A percentile compares a stretch with the other conserved stretches of the same genome.
phyloP scores from a whole-genome alignment of 495 filamentous ascomycete species.

The Tirmania nivea region DNA sequence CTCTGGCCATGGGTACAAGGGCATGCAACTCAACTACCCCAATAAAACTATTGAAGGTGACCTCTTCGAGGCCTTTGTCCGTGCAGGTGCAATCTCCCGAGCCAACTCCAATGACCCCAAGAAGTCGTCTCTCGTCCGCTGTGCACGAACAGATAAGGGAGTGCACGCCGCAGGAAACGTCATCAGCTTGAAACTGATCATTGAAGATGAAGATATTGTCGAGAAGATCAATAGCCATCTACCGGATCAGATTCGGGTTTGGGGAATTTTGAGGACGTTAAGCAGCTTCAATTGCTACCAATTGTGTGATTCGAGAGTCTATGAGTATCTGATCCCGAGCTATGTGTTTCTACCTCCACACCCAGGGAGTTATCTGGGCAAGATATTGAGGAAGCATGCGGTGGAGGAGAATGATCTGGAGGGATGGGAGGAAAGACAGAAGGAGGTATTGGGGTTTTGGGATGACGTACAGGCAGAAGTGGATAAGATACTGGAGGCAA shows the following conservation, averaged over 20 bases:
- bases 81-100: conserved; percentile 79
- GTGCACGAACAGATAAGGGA: conserved; percentile 90
- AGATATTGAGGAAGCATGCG: conserved; percentile 48
- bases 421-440: conserved; percentile 41
- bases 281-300: conserved; percentile 81
- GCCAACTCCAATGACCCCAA: conserved; percentile 91
- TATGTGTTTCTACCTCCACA: conserved; percentile 83
- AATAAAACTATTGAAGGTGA: conserved; percentile 96
- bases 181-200: conserved; percentile 83
- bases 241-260: conserved; percentile 72
- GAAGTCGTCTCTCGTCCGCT: conserved; percentile 83
- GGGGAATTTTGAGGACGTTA: conserved; percentile 70
- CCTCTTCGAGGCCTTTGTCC: conserved; percentile 72
- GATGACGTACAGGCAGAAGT: conserved; percentile 49
- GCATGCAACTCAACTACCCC: conserved; percentile 62
- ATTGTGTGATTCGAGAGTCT: conserved; percentile 77
- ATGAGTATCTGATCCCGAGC: conserved; percentile 88
- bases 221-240: conserved; percentile 74
- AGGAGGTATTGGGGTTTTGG: conserved; percentile 66
- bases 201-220: conserved; percentile 72
- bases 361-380: conserved; percentile 61
- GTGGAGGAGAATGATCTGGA: conserved; percentile 49
- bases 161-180: conserved; percentile 95
- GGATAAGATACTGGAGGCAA: conserved; percentile 41
- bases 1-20: conserved; percentile 89